Percentiles rank a stretch among this genome's conserved stretches.
Conservation (phyloP, 768 basidiomycete species). For the Boletus fagicola region DNA sequence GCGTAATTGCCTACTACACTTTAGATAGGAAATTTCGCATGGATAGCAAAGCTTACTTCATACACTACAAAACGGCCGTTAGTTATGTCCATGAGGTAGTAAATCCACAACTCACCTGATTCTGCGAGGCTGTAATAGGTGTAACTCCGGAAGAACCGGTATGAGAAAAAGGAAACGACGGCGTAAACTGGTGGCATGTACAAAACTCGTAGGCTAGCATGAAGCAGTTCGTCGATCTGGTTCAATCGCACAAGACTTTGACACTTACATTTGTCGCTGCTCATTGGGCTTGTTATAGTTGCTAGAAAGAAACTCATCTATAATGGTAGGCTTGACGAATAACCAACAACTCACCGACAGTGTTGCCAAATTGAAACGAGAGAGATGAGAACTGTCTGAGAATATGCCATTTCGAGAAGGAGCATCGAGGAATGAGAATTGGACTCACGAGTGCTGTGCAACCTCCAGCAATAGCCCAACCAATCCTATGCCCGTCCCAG, state of each 20-base stretch:
- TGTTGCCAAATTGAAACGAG: slow-evolving; percentile 54
- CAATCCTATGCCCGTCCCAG: slow-evolving; percentile 65
- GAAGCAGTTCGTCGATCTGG: background rate
- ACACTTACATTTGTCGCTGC: slow-evolving; percentile 75
- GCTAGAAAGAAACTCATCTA: slow-evolving; percentile 37
- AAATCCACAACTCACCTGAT: slow-evolving; percentile 38
- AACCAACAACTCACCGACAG: slow-evolving; percentile 50
- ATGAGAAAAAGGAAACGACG: slow-evolving; percentile 82
- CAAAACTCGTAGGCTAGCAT: slow-evolving; percentile 64
- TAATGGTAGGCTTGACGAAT: background rate
- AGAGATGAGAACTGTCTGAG: slow-evolving; percentile 62
- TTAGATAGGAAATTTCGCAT: slow-evolving; percentile 16
- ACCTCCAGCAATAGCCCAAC: slow-evolving; percentile 70
- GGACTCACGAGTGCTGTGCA: slow-evolving; percentile 54
- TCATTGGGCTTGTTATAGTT: slow-evolving; percentile 69
- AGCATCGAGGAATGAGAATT: background rate
- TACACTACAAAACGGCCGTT: slow-evolving; percentile 46
- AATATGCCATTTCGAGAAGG: background rate
- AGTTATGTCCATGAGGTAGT: slow-evolving; percentile 28
- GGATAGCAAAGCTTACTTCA: slow-evolving; percentile 46
- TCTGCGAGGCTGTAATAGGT: slow-evolving; percentile 58
- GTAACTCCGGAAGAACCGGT: slow-evolving; percentile 78
- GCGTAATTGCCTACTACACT: slow-evolving; percentile 60
- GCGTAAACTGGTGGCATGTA: slow-evolving; percentile 85
- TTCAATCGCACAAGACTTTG: background rate